phyloP scores from a whole-genome alignment of 1,284 basidiomycete species.

The Cutaneotrichosporon sp. region DNA sequence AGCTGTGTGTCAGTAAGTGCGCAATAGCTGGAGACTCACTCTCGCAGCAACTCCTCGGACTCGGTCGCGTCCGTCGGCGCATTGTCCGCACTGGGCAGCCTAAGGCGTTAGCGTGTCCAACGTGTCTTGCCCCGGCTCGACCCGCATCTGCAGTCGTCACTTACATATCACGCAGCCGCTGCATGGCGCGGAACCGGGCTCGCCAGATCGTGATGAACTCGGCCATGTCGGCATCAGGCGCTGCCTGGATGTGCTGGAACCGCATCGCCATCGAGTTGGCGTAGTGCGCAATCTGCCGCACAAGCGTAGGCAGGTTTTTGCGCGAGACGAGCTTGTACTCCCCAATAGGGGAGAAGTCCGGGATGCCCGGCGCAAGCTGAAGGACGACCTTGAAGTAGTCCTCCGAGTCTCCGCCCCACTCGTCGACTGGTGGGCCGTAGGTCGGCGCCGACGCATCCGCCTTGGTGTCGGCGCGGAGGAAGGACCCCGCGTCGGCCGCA shows the following conservation, averaged over 20 bases:
- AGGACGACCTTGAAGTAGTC: slow-evolving; percentile 87
- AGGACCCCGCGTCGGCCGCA: slow-evolving; percentile 12
- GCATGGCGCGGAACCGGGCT: slow-evolving; percentile 69
- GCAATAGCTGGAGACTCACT: slow-evolving; percentile 16
- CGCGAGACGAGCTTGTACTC: slow-evolving; percentile 89
- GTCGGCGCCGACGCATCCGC: not conserved
- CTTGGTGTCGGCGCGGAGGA: not conserved
- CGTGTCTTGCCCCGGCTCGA: too few relatives aligned
- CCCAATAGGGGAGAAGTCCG: slow-evolving; percentile 83
- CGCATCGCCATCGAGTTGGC: slow-evolving; percentile 83
- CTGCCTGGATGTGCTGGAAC: slow-evolving; percentile 58
- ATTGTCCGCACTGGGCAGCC: slow-evolving; percentile 11
- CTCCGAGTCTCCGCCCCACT: slow-evolving; percentile 35
- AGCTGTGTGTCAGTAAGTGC: slow-evolving; percentile 1
- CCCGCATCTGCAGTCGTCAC: slow-evolving; percentile 17
- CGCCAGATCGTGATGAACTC: slow-evolving; percentile 90
- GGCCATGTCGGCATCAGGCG: slow-evolving; percentile 63
- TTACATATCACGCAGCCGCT: slow-evolving; percentile 54
- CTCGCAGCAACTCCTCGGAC: slow-evolving; percentile 33
- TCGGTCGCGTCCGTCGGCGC: slow-evolving; percentile 24
- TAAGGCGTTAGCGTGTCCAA: slow-evolving; percentile 6
- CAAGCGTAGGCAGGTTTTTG: slow-evolving; percentile 70
- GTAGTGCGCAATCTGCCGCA: slow-evolving; percentile 77
- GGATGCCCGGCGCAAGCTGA: slow-evolving; percentile 78
- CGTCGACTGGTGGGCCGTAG: slow-evolving; percentile 12